Base-by-base conservation (phyloP, 495 filamentous ascomycete species). In the Lichenothelia convexa region DNA sequence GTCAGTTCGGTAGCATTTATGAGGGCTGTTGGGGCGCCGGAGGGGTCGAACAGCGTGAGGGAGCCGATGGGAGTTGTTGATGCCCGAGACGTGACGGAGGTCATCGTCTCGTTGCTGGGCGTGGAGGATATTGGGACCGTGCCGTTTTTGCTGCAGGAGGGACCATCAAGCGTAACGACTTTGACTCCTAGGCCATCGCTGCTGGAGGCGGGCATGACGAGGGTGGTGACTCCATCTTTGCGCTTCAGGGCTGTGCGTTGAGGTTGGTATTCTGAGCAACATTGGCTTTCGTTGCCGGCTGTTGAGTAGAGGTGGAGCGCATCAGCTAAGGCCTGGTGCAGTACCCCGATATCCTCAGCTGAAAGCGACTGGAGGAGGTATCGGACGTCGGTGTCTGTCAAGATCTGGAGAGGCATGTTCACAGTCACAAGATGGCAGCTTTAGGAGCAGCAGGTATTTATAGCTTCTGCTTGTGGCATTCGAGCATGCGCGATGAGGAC, bases 191-290 rank as follows among this genome's bases (percentile, higher is more conserved):
- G 50, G 0, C 64, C 68, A 21, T 63, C 57, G 34, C 62, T 63
- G 12, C 64, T 70, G 36, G 59, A 70, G 2, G 80, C 80, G 3
- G 89, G 89, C 89, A 94, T 97, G 54, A 93, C 89, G 21, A 95
- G 62, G 0, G 80, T 93, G 2, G 80, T 91, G 29, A 72, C 70
- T 24, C 81, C 78, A 61, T 81, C 76, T 16, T 58, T 64, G 21
- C 67, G 67, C 30, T 71, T 69, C 32, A 87, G 68, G 0, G 73
- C 67, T 0, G 79, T 79, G 32, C 87, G 70, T 37, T 72, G 70
- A 0, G 87, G 86, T 49, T 93, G 83, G 38, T 80, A 76, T 20
- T 66, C 61, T 3, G 70, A 62, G 29, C 65, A 65, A 40, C 70
- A 76, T 30, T 62, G 65, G 34, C 58, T 52, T 60, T 45, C 2